phyloP scores from a whole-genome alignment of 1,284 basidiomycete species.

The Garcileccinum viscosum region DNA sequence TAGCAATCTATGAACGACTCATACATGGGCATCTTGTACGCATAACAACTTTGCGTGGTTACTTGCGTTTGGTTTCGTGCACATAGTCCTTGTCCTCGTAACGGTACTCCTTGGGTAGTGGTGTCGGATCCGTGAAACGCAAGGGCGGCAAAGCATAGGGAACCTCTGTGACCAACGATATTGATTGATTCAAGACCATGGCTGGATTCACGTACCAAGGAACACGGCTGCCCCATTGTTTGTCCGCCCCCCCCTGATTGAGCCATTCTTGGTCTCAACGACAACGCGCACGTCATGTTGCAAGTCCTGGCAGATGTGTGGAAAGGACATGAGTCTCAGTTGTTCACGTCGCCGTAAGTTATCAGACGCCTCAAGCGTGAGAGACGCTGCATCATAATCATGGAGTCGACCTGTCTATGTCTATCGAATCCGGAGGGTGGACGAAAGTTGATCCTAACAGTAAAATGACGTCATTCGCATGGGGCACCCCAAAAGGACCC shows the following conservation, averaged over 20 bases:
- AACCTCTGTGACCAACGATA: constrained; percentile 54
- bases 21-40: not conserved
- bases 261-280: constrained; percentile 61
- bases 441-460: too few species aligned
- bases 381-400: too few species aligned
- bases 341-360: too few species aligned
- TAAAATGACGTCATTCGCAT: too few species aligned
- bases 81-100: constrained; percentile 71
- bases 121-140: constrained; percentile 67
- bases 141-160: constrained; percentile 71
- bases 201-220: constrained; percentile 52
- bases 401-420: too few species aligned
- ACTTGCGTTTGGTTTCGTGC: constrained; percentile 63
- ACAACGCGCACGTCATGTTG: constrained; percentile 47
- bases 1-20: constrained; percentile 50
- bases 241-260: constrained; percentile 62
- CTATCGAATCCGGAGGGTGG: too few species aligned
- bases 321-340: constrained; percentile 16
- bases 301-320: constrained; percentile 60
- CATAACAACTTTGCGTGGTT: not conserved
- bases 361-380: too few species aligned
- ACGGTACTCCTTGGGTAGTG: constrained; percentile 56
- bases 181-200: not conserved
- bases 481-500: too few species aligned
- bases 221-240: constrained; percentile 66